These are phyloP conservation scores for Hydnum rufescens DNA, from an alignment of 768 basidiomycete genomes.

Conservation along the genomic window DNA sequence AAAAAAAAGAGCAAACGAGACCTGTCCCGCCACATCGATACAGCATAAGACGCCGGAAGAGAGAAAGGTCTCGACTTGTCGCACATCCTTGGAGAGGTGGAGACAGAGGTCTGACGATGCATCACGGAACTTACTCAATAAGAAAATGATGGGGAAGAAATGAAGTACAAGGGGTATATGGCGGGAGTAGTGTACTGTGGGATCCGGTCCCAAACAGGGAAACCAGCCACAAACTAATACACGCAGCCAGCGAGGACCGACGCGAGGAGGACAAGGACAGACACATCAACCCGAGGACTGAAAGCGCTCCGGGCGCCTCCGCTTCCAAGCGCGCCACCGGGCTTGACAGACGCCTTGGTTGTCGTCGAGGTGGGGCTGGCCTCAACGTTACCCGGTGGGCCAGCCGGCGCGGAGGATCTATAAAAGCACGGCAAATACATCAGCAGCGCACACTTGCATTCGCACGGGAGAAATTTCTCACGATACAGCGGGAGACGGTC, in stretches of 20 bases:
- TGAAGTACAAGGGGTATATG: background rate
- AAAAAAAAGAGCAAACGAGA: too few species aligned
- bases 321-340: background rate
- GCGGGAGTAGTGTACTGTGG: background rate
- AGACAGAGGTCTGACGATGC: background rate
- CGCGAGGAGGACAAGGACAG: background rate
- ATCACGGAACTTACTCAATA: background rate
- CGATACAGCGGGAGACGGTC: background rate
- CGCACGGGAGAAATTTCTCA: background rate
- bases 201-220: background rate
- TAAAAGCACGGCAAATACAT: background rate
- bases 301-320: background rate
- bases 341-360: background rate
- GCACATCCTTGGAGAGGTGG: background rate
- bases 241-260: background rate
- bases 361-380: background rate
- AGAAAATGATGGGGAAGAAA: background rate
- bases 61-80: background rate
- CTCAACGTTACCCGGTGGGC: background rate
- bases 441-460: background rate
- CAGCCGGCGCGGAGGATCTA: background rate
- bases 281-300: background rate
- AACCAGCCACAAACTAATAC: background rate
- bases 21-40: too few species aligned
- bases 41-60: too few species aligned